Percentiles rank a stretch among this genome's conserved stretches.
These are phyloP conservation scores for Geoglossum glabrum DNA, from an alignment of 495 filamentous ascomycete genomes.

Conservation along the genomic window DNA sequence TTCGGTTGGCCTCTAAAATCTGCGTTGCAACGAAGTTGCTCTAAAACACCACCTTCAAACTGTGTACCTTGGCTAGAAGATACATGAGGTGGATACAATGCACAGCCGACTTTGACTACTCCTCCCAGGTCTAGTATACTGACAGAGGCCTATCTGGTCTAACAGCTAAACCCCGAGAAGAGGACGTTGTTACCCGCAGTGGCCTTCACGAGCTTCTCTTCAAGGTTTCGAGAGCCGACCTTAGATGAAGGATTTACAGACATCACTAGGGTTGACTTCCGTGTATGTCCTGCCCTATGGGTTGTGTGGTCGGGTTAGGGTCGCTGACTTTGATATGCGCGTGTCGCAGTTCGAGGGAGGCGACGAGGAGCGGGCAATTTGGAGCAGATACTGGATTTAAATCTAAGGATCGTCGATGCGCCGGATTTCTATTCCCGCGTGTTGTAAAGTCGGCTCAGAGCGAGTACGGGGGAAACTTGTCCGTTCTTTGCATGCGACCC, in stretches of 20 bases:
- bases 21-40: neutral
- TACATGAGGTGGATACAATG: neutral
- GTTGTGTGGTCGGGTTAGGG: neutral
- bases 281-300: constrained; percentile 19
- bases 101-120: neutral
- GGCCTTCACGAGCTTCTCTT: constrained; percentile 55
- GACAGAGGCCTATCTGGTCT: constrained; percentile 1
- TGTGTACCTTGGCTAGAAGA: neutral
- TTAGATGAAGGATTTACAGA: constrained; percentile 68
- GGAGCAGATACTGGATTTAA: constrained; percentile 55
- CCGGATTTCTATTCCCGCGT: neutral
- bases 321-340: neutral
- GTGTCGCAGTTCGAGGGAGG: constrained; percentile 30
- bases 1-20: neutral
- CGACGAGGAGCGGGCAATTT: constrained; percentile 35
- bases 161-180: constrained; percentile 62
- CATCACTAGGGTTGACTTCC: constrained; percentile 48
- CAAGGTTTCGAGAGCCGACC: constrained; percentile 51
- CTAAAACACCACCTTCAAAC: neutral
- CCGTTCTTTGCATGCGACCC: neutral
- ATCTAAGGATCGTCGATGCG: neutral
- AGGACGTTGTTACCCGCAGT: constrained; percentile 52
- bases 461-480: neutral
- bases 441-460: neutral
- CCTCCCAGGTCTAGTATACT: neutral